phyloP scores from a whole-genome alignment of 495 filamentous ascomycete genomes.

The Talaromyces wortmannii region DNA sequence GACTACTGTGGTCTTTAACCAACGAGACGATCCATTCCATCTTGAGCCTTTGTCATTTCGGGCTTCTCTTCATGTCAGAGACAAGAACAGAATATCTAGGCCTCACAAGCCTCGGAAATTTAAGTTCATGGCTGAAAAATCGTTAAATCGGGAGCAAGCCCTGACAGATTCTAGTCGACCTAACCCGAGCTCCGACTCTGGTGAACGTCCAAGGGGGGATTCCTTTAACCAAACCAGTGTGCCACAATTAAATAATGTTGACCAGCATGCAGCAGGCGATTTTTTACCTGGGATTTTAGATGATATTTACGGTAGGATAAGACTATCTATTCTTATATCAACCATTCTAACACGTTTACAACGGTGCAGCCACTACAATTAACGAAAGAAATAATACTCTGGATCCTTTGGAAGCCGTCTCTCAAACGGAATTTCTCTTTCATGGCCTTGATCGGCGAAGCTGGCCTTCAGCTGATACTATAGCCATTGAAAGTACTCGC shows the following conservation, averaged over 20 bases:
- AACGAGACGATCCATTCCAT: background rate
- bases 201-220: background rate
- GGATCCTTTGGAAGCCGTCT: background rate
- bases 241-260: background rate
- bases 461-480: background rate
- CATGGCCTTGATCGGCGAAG: background rate
- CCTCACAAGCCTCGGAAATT: background rate
- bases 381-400: background rate
- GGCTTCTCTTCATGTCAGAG: background rate
- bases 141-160: background rate
- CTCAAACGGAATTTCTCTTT: background rate
- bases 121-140: background rate
- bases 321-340: background rate
- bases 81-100: background rate
- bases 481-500: background rate
- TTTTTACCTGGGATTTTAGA: background rate
- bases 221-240: background rate
- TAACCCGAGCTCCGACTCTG: too few relatives aligned
- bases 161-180: background rate
- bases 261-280: background rate
- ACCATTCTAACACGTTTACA: background rate
- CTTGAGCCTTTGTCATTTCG: constrained; percentile 1
- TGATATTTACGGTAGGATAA: background rate
- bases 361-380: background rate
- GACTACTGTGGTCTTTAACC: background rate